These are phyloP conservation scores for Penicillium sp. DNA, from an alignment of 2,329 filamentous ascomycete genomes.

Conservation along the genomic window DNA sequence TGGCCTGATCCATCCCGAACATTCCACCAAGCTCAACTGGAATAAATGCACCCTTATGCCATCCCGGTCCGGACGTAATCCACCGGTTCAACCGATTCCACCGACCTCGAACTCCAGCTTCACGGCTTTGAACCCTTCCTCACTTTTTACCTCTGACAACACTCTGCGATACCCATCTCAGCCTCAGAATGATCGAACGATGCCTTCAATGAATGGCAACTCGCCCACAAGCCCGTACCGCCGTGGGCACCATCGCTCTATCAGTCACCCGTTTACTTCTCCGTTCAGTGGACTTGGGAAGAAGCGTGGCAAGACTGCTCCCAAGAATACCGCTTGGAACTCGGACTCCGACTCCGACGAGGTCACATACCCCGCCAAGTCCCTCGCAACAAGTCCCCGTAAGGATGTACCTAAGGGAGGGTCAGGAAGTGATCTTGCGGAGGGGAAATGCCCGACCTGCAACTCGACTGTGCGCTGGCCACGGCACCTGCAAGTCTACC, in stretches of 20 bases:
- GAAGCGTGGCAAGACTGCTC: conserved; percentile 54
- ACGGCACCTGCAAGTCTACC: conserved; percentile 68
- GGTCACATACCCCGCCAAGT: conserved; percentile 32
- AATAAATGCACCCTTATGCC: conserved; percentile 38
- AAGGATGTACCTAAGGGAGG: conserved; percentile 34
- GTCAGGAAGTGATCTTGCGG: conserved; percentile 61
- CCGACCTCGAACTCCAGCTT: conserved; percentile 23
- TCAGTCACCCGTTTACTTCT: conserved; percentile 77
- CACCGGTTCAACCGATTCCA: conserved; percentile 29
- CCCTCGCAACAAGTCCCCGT: conserved; percentile 40
- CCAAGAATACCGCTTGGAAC: conserved; percentile 43
- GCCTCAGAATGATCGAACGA: conserved; percentile 27
- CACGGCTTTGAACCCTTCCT: conserved; percentile 18
- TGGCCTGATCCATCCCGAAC: neutral
- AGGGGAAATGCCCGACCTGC: conserved; percentile 82
- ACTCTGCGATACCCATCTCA: conserved; percentile 20
- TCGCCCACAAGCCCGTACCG: conserved; percentile 18
- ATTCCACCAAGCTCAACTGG: neutral
- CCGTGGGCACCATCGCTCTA: conserved; percentile 60
- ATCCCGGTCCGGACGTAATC: conserved; percentile 34
- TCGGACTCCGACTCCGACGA: conserved; percentile 47
- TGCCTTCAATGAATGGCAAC: conserved; percentile 22
- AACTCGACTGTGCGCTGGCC: conserved; percentile 79
- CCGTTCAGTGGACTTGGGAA: conserved; percentile 60
- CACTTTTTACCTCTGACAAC: conserved; percentile 18